These are phyloP conservation scores for Paramecium bursaria DNA, from an alignment of 73 alveolate genomes.

Conservation along the genomic window DNA sequence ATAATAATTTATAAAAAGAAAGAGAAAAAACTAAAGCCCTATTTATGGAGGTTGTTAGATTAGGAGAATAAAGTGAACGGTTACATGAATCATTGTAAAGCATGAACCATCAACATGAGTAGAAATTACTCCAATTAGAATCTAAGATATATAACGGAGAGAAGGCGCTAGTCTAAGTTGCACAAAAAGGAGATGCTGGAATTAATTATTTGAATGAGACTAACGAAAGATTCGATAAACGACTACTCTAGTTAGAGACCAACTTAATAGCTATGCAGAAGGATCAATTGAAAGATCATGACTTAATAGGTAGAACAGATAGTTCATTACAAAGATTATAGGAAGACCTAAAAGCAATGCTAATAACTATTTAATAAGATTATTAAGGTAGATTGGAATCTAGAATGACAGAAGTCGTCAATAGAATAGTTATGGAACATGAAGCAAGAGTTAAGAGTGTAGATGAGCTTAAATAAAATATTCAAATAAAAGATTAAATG, in stretches of 20 bases:
- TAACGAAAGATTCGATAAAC: constrained; percentile 55
- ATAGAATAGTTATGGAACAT: constrained; percentile 53
- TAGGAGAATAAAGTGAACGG: constrained; percentile 56
- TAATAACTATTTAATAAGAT: constrained; percentile 49
- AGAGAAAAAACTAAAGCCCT: constrained; percentile 63
- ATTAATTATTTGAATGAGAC: constrained; percentile 56
- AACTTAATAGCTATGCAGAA: constrained; percentile 32
- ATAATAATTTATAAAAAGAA: constrained; percentile 51
- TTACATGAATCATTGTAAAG: background rate
- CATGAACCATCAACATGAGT: constrained; percentile 17
- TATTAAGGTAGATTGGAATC: constrained; percentile 46
- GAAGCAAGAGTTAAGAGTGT: constrained; percentile 54
- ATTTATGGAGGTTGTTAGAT: constrained; percentile 68
- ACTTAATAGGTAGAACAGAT: constrained; percentile 28
- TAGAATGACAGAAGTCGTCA: constrained; percentile 39
- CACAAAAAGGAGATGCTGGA: constrained; percentile 60
- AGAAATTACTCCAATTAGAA: constrained; percentile 32
- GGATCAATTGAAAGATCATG: constrained; percentile 61
- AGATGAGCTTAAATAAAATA: constrained; percentile 47
- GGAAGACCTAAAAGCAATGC: constrained; percentile 41
- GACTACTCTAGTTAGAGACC: background rate
- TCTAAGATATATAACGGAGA: constrained; percentile 62
- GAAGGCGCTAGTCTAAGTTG: constrained; percentile 34
- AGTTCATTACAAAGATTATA: constrained; percentile 20
- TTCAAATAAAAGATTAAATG: constrained; percentile 41